A percentile compares a stretch with the other conserved stretches of the same genome.
phyloP scores from a whole-genome alignment of 2,329 filamentous ascomycete species.

The Coniochaeta ligniaria region DNA sequence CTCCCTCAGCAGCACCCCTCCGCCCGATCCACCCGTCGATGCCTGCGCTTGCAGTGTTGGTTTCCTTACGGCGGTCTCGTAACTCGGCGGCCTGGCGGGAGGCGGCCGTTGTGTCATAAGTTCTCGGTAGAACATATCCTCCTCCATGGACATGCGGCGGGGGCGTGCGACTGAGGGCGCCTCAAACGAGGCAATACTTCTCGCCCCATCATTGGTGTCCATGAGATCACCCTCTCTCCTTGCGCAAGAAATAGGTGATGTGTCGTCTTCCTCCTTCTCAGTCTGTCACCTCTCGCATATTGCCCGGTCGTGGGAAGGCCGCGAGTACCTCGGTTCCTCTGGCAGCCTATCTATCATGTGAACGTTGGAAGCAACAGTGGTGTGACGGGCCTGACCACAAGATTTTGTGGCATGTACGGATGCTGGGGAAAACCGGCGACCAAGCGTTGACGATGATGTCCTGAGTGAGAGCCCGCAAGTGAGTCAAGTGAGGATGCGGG shows the following conservation, averaged over 20 bases:
- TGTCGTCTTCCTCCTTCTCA: slow-evolving; percentile 12
- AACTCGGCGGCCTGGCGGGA: slow-evolving; percentile 36
- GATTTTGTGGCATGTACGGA: background rate
- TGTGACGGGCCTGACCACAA: background rate
- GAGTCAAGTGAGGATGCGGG: background rate
- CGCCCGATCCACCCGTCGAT: background rate
- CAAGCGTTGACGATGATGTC: background rate
- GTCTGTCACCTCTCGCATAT: slow-evolving; percentile 10
- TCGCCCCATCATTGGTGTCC: slow-evolving; percentile 17
- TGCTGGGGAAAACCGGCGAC: background rate
- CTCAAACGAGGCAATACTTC: slow-evolving; percentile 24
- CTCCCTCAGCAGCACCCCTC: slow-evolving; percentile 29
- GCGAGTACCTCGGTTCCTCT: background rate
- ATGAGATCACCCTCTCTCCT: slow-evolving; percentile 16
- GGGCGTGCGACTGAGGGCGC: slow-evolving; percentile 25
- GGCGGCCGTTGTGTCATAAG: slow-evolving; percentile 40
- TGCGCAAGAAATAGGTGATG: slow-evolving; percentile 1
- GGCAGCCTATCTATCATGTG: background rate
- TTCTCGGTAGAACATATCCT: slow-evolving; percentile 45
- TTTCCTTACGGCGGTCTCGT: slow-evolving; percentile 26
- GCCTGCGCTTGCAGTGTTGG: slow-evolving; percentile 9
- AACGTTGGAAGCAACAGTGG: background rate
- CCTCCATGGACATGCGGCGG: slow-evolving; percentile 42
- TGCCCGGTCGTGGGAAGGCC: slow-evolving; percentile 2
- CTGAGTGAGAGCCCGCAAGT: background rate